Base-by-base conservation (phyloP, 129 eudicot species). In the Helichrysum umbraculigerum region DNA sequence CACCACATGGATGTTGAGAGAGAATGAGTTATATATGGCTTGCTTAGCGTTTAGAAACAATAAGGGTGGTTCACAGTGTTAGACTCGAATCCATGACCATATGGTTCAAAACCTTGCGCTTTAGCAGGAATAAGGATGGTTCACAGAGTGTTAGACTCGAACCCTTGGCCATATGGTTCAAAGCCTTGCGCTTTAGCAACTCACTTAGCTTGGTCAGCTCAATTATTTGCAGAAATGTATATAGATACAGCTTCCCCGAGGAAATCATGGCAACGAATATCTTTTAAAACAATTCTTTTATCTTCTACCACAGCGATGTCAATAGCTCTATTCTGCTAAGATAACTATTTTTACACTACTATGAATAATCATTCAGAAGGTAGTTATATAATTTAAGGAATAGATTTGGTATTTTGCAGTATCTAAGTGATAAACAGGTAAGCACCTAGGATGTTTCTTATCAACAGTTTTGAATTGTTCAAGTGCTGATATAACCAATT, bases 381-480 rank as follows among this genome's bases (percentile, higher is more conserved):
- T 44, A 16, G 5, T 44, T 44, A 10, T 44, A 12, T 10, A 0
- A 10, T 44, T 44, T 44, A 11, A 2, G 16, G 16, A 44, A 44
- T 12, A 12, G 15, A 44, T 44, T 2, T 44, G 52, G 15, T 11
- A 44, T 10, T 47, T 14, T 12, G 54, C 17, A 14, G 54, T 47
- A 47, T 14, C 4, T 1, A 47, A 47, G n/a, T 12, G 15, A 47
- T 14, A 47, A 47, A 17, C 54, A 47, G n/a, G 14, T 14, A 62
- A 71, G 70, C 51, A 63, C 66, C 77, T 42, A 32, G 72, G 77
- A 22, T 51, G 59, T 39, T 44, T 65, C 72, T 75, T 70, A 57
- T 69, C 68, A 47, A 61, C 61, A 71, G 5, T 12, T 14, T 47
- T 41, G 47, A 41, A 6, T 8, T 30, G 54, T 74, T 60, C 47